Conservation (phyloP, 2,329 filamentous ascomycete genomes). For the Escovopsis sp. region DNA sequence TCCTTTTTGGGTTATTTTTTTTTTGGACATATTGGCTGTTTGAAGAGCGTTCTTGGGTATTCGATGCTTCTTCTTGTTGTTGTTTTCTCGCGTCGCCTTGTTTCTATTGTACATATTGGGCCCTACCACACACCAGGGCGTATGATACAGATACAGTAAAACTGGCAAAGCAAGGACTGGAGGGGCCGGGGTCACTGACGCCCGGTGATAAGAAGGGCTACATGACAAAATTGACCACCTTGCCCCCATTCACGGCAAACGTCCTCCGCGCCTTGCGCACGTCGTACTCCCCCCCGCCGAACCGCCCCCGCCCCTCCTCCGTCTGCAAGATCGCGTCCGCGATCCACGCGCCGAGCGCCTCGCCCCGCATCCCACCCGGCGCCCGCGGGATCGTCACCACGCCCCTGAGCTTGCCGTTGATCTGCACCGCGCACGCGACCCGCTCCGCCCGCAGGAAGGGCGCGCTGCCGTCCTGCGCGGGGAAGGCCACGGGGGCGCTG, state of each 20-base stretch:
- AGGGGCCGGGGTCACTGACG: no score
- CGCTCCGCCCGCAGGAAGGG: conserved; percentile 33
- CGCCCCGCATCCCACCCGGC: conserved; percentile 23
- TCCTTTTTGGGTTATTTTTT: no score
- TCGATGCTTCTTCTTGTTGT: no score
- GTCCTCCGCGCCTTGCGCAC: conserved; percentile 42
- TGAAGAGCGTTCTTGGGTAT: no score
- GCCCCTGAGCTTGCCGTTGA: conserved; percentile 66
- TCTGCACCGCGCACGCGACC: conserved; percentile 50
- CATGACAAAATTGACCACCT: conserved; percentile 60
- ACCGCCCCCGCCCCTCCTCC: conserved; percentile 41
- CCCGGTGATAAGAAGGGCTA: no score
- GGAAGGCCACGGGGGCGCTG: conserved; percentile 31
- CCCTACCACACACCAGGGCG: no score
- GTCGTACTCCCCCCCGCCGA: conserved; percentile 30
- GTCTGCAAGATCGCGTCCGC: conserved; percentile 44
- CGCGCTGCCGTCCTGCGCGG: conserved; percentile 34
- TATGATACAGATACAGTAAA: no score
- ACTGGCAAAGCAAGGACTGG: no score
- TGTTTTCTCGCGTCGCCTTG: no score
- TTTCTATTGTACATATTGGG: no score
- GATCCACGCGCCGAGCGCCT: conserved; percentile 43
- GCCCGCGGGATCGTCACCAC: conserved; percentile 47
- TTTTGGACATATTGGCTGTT: no score
- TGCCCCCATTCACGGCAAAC: conserved; percentile 51